A percentile compares a stretch with the other conserved stretches of the same genome.
These are phyloP conservation scores for Cyclotella distinguenda DNA, from an alignment of 108 stramenopile genomes.

Conservation along the genomic window DNA sequence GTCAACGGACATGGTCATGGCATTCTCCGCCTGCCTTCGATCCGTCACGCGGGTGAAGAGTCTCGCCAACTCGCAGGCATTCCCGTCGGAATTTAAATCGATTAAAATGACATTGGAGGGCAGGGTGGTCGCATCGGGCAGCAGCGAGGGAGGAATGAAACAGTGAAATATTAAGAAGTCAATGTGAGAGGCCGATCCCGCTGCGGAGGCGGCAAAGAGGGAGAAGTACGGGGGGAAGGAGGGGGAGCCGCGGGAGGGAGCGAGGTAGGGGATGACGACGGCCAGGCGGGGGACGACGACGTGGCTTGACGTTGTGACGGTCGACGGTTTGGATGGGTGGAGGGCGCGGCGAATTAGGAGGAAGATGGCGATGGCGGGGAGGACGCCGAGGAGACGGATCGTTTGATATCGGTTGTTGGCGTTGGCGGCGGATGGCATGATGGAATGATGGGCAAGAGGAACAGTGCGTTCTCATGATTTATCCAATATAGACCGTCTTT, in stretches of 20 bases:
- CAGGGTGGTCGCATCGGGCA: conserved; percentile 11
- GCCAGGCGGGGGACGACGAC: conserved; percentile 63
- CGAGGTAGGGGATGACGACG: conserved; percentile 75
- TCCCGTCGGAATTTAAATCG: conserved; percentile 43
- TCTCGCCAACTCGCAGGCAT: conserved; percentile 39
- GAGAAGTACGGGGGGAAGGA: conserved; percentile 81
- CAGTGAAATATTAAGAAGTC: conserved; percentile 87
- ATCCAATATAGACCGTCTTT: too few species aligned
- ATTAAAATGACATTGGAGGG: conserved; percentile 75
- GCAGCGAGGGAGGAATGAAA: conserved; percentile 54
- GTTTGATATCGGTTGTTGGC: too few species aligned
- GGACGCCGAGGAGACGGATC: too few species aligned
- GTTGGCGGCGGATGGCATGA: too few species aligned
- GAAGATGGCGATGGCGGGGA: too few species aligned
- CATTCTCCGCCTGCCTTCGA: conserved; percentile 38
- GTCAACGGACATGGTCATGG: conserved; percentile 35
- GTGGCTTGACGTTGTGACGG: too few species aligned
- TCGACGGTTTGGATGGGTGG: background rate
- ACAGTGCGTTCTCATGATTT: too few species aligned
- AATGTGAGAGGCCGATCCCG: conserved; percentile 58
- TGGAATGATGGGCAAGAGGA: too few species aligned
- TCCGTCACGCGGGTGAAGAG: conserved; percentile 55
- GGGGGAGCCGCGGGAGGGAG: conserved; percentile 43
- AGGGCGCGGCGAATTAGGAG: too few species aligned
- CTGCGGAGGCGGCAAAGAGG: conserved; percentile 77